Conservation (phyloP, 2,329 filamentous ascomycete genomes). For the Paecilomyces variotii region DNA sequence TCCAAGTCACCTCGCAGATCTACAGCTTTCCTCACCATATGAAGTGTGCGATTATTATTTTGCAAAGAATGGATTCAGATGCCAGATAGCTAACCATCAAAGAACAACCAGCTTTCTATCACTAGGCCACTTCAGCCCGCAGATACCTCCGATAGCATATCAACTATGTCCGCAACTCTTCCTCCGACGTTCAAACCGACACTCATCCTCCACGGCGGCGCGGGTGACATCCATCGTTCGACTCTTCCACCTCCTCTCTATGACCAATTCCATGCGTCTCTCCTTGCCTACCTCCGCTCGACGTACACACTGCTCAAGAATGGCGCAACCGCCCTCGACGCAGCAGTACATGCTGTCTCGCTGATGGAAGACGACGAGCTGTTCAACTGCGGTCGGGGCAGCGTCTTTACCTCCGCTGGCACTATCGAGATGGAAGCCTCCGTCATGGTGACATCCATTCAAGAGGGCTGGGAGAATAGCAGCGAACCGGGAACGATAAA, state of each 20-base stretch:
- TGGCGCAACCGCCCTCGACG: conserved; percentile 57
- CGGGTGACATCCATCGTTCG: conserved; percentile 58
- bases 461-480: conserved; percentile 4
- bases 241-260: conserved; percentile 54
- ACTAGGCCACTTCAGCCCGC: background rate
- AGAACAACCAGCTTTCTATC: background rate
- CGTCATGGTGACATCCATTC: conserved; percentile 64
- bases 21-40: background rate
- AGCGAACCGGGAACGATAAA: conserved; percentile 54
- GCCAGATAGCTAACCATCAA: background rate
- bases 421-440: conserved; percentile 79
- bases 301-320: conserved; percentile 33
- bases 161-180: background rate
- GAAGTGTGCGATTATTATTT: too few species aligned
- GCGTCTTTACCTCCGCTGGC: conserved; percentile 77
- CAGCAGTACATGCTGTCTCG: conserved; percentile 65
- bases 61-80: too few species aligned
- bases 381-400: conserved; percentile 77
- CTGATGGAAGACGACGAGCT: conserved; percentile 71
- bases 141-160: background rate
- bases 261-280: conserved; percentile 49
- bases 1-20: background rate
- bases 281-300: conserved; percentile 53
- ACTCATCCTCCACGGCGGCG: conserved; percentile 65
- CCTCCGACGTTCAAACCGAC: conserved; percentile 40